Conservation (phyloP, 352 stramenopile species). For the Nothophytophthora sp. region DNA sequence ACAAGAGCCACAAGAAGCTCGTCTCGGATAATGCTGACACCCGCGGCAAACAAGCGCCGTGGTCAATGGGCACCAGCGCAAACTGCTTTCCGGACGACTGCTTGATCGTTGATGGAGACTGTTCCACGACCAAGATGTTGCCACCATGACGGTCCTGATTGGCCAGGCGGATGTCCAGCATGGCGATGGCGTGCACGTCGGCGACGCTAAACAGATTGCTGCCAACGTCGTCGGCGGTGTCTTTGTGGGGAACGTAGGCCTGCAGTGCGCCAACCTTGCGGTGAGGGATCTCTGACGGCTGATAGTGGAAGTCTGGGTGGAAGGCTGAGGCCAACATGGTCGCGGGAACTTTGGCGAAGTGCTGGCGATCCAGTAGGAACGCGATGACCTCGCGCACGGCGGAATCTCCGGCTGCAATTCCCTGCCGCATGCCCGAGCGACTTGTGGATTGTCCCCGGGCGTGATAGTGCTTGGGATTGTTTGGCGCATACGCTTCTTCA, state of each 20-base stretch:
- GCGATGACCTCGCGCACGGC: slow-evolving; percentile 58
- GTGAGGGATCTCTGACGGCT: slow-evolving; percentile 1
- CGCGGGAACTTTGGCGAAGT: slow-evolving; percentile 44
- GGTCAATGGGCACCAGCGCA: slow-evolving; percentile 72
- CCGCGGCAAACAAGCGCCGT: slow-evolving; percentile 69
- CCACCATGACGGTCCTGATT: slow-evolving; percentile 84
- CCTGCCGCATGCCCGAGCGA: slow-evolving; percentile 35
- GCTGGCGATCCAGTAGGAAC: slow-evolving; percentile 54
- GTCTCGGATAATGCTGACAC: slow-evolving; percentile 51
- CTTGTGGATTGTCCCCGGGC: slow-evolving; percentile 6
- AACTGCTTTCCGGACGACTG: slow-evolving; percentile 13
- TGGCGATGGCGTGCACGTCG: slow-evolving; percentile 70
- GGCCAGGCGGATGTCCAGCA: slow-evolving; percentile 78
- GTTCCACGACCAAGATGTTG: slow-evolving; percentile 63
- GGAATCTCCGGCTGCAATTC: slow-evolving; percentile 46
- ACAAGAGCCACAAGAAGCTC: slow-evolving; percentile 70
- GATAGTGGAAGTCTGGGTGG: slow-evolving; percentile 43
- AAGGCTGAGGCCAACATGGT: slow-evolving; percentile 39
- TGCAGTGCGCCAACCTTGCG: slow-evolving; percentile 59
- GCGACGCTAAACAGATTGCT: slow-evolving; percentile 36
- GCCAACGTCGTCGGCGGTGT: slow-evolving; percentile 62
- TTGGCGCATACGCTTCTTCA: slow-evolving; percentile 62
- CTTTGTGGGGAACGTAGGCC: slow-evolving; percentile 61
- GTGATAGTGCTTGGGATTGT: slow-evolving; percentile 57
- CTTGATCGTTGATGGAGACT: slow-evolving; percentile 12